A percentile compares a stretch with the other conserved stretches of the same genome.
Evolutionary conservation across 768 basidiomycete genomes (phyloP).

Genomic region (Tylopilus balloui): DNA sequence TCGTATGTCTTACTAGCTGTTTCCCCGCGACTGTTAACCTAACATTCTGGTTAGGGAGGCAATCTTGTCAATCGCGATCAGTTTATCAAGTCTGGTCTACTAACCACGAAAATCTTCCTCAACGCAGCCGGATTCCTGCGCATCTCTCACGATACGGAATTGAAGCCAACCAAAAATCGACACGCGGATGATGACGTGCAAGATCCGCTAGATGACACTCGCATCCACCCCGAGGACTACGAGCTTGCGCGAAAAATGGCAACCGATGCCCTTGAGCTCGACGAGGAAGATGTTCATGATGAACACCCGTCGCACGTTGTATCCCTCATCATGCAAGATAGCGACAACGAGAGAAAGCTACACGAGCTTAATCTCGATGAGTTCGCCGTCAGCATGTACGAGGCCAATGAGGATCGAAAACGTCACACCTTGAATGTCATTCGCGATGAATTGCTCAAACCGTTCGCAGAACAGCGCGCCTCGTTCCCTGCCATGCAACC

Average conservation of each 20-base stretch:
- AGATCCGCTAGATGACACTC: conserved; percentile 91
- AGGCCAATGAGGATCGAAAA: conserved; percentile 80
- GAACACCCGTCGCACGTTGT: conserved; percentile 91
- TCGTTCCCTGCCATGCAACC: conserved; percentile 59
- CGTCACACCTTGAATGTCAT: conserved; percentile 88
- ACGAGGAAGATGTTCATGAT: conserved; percentile 93
- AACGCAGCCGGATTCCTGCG: conserved; percentile 92
- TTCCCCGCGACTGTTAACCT: not conserved
- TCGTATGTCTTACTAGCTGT: conserved; percentile 45
- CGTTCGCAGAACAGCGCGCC: conserved; percentile 72
- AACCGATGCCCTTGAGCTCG: conserved; percentile 92
- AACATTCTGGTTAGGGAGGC: conserved; percentile 57
- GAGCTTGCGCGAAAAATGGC: conserved; percentile 98
- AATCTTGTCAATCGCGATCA: conserved; percentile 83
- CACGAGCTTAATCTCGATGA: conserved; percentile 92
- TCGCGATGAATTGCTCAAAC: conserved; percentile 74
- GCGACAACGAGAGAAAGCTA: conserved; percentile 73
- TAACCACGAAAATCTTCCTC: conserved; percentile 85
- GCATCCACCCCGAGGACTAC: conserved; percentile 97
- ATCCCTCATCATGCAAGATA: conserved; percentile 77
- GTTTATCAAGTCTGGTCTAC: conserved; percentile 73
- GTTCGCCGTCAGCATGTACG: conserved; percentile 88
- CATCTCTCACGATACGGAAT: conserved; percentile 69
- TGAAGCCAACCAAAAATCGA: conserved; percentile 56
- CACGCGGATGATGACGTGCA: conserved; percentile 61